Evolutionary conservation across 2,329 filamentous ascomycete genomes (phyloP).

Genomic region (Biscogniauxia marginata): DNA sequence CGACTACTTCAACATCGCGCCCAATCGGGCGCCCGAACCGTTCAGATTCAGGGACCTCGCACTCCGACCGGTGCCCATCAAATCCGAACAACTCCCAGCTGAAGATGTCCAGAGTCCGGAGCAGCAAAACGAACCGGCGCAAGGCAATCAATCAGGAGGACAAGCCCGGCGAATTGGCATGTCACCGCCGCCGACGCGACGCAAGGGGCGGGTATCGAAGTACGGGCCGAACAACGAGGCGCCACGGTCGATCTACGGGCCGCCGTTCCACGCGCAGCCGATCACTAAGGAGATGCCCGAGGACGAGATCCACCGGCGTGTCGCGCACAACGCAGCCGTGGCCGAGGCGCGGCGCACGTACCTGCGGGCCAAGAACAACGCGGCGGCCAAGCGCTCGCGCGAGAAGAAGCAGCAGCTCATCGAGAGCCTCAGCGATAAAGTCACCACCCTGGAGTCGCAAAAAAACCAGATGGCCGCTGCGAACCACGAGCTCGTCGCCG

Average conservation of each 20-base stretch:
- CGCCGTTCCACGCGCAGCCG: background rate
- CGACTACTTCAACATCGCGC: background rate
- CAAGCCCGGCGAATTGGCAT: too few species aligned
- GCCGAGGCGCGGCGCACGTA: background rate
- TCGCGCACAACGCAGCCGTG: background rate
- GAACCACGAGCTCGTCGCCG: conserved; percentile 10
- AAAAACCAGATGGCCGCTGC: conserved; percentile 25
- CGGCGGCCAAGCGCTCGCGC: conserved; percentile 38
- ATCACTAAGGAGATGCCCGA: background rate
- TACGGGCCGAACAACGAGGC: background rate
- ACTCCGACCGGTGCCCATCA: background rate
- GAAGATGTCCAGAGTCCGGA: background rate
- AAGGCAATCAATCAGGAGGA: background rate
- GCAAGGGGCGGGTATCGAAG: background rate
- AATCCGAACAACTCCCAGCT: background rate
- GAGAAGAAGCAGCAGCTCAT: conserved; percentile 19
- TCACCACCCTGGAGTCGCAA: conserved; percentile 22
- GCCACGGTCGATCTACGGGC: background rate
- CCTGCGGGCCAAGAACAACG: conserved; percentile 32
- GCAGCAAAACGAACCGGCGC: background rate
- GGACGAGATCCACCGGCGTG: background rate
- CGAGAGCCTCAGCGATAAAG: background rate
- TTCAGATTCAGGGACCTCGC: background rate
- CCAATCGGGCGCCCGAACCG: background rate
- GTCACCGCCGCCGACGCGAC: too few species aligned